These are phyloP conservation scores for Pythium insidiosum DNA, from an alignment of 352 stramenopile genomes.

Conservation along the genomic window DNA sequence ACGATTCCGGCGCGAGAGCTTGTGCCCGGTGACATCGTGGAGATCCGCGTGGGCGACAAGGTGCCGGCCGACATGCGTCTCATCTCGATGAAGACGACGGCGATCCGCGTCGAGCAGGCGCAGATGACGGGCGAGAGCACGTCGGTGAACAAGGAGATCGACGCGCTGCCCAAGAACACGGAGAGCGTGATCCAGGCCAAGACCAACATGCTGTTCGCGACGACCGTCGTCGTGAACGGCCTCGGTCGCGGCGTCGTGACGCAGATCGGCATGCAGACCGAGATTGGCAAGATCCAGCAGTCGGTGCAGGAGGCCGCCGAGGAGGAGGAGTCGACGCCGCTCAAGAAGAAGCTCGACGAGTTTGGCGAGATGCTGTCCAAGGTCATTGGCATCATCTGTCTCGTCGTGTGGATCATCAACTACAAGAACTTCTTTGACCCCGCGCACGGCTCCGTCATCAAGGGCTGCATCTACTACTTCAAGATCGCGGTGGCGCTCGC, in stretches of 20 bases:
- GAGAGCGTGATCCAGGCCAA: conserved; percentile 89
- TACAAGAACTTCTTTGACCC: conserved; percentile 96
- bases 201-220: conserved; percentile 96
- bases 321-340: conserved; percentile 93
- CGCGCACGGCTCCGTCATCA: conserved; percentile 83
- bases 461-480: conserved; percentile 98
- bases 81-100: conserved; percentile 91
- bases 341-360: conserved; percentile 98
- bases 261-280: conserved; percentile 95
- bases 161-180: conserved; percentile 49
- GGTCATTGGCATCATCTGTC: conserved; percentile 97
- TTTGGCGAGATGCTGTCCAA: conserved; percentile 96
- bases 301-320: conserved; percentile 90
- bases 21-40: conserved; percentile 96
- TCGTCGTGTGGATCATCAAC: conserved; percentile 95
- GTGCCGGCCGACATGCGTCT: conserved; percentile 96
- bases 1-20: conserved; percentile 87
- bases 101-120: conserved; percentile 93
- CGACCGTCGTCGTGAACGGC: conserved; percentile 96
- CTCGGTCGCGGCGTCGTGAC: conserved; percentile 91
- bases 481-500: conserved; percentile 98
- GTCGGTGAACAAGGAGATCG: conserved; percentile 90
- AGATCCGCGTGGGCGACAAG: conserved; percentile 96
- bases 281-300: conserved; percentile 98
- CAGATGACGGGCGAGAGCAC: conserved; percentile 96